Evolutionary conservation across 2,329 filamentous ascomycete species (phyloP).

Genomic region (Capronia americana): DNA sequence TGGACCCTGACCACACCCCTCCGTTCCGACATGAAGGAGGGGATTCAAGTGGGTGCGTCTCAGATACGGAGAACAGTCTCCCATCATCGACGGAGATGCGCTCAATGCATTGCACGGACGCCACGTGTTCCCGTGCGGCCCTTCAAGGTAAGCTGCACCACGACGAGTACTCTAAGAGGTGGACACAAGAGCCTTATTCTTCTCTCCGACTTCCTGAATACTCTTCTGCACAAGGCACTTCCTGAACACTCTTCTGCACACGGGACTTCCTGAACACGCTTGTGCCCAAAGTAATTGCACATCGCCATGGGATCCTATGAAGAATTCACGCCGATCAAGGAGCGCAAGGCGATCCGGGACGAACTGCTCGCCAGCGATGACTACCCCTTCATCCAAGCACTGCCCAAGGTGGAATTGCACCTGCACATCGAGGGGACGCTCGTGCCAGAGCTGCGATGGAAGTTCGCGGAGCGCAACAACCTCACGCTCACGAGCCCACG

Average conservation of each 20-base stretch:
- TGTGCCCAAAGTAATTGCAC: background rate
- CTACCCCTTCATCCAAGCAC: constrained; percentile 44
- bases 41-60: too few relatives aligned
- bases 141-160: background rate
- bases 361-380: constrained; percentile 13
- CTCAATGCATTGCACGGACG: too few relatives aligned
- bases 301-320: constrained; percentile 14
- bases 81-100: too few relatives aligned
- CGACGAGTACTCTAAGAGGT: background rate
- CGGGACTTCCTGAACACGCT: background rate
- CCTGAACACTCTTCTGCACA: background rate
- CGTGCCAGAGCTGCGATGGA: constrained; percentile 51
- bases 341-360: constrained; percentile 14
- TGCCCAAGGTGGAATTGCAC: constrained; percentile 57
- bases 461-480: constrained; percentile 50
- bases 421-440: constrained; percentile 57
- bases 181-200: background rate
- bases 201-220: background rate
- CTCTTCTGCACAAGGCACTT: background rate
- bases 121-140: too few relatives aligned
- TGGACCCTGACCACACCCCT: too few relatives aligned
- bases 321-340: constrained; percentile 9
- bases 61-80: too few relatives aligned
- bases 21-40: too few relatives aligned
- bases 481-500: constrained; percentile 39